Percentiles rank a stretch among this genome's conserved stretches.
These are phyloP conservation scores for Alternaria metachromatica DNA, from an alignment of 2,329 filamentous ascomycete species.

Conservation along the genomic window DNA sequence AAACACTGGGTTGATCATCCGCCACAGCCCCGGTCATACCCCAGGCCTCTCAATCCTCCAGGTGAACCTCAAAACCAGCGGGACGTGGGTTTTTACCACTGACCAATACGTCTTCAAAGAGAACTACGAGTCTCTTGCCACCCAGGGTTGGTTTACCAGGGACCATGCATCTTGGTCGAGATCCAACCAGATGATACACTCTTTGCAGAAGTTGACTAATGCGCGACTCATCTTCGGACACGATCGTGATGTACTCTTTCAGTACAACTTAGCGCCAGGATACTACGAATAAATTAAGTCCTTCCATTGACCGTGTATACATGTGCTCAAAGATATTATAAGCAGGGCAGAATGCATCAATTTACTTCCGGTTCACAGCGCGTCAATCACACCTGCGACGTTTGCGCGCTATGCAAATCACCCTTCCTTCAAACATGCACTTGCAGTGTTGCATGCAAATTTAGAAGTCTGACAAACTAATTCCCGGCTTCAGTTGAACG, in stretches of 20 bases:
- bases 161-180: constrained; percentile 46
- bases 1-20: not conserved
- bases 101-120: constrained; percentile 49
- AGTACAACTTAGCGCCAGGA: constrained; percentile 1
- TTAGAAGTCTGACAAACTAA: not conserved
- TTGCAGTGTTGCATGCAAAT: not conserved
- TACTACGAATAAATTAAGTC: not conserved
- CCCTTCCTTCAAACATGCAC: not conserved
- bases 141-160: constrained; percentile 48
- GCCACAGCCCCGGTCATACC: not conserved
- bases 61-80: constrained; percentile 42
- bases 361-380: not conserved
- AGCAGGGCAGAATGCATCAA: not conserved
- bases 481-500: not conserved
- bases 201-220: constrained; percentile 29
- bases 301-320: not conserved
- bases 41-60: constrained; percentile 45
- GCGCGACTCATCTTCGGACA: constrained; percentile 38
- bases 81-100: constrained; percentile 48
- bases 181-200: constrained; percentile 34
- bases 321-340: not conserved
- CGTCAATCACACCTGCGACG: not conserved
- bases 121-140: constrained; percentile 40
- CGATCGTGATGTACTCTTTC: constrained; percentile 24
- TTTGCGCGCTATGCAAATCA: not conserved